These are phyloP conservation scores for Sungouiozyma ichnusensis DNA, from an alignment of 805 yeast species.

Conservation along the genomic window DNA sequence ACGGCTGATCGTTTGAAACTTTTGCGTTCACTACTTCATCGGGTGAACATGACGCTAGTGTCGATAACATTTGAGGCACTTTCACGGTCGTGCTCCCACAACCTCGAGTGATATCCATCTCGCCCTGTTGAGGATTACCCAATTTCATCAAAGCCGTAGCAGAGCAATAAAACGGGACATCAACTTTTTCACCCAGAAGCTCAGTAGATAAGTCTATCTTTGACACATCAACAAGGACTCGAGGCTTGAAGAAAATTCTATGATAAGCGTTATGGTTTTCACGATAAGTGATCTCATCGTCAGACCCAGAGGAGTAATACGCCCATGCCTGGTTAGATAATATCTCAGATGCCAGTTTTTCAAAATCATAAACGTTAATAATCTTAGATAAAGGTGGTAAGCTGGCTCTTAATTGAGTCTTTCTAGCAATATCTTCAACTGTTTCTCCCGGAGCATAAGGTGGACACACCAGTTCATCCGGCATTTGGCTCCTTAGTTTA, in stretches of 20 bases:
- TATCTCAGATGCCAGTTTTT: constrained; percentile 69
- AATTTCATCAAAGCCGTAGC: constrained; percentile 90
- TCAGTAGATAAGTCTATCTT: constrained; percentile 58
- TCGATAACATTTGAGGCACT: constrained; percentile 75
- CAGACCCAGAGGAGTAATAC: constrained; percentile 84
- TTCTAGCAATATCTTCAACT: constrained; percentile 20
- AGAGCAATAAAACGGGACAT: constrained; percentile 76
- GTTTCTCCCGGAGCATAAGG: constrained; percentile 29
- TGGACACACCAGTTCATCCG: constrained; percentile 18
- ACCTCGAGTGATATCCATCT: constrained; percentile 73
- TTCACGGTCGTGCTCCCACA: constrained; percentile 59
- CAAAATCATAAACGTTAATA: constrained; percentile 78
- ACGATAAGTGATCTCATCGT: constrained; percentile 82
- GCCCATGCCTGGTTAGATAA: constrained; percentile 82
- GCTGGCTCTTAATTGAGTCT: constrained; percentile 27
- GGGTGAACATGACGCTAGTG: constrained; percentile 78
- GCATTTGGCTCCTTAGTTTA: constrained; percentile 31
- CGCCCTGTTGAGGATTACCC: constrained; percentile 85
- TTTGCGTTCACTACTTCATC: constrained; percentile 76
- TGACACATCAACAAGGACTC: constrained; percentile 71
- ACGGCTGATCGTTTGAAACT: constrained; percentile 48
- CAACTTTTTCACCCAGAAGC: constrained; percentile 59
- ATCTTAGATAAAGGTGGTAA: constrained; percentile 65
- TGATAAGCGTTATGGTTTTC: constrained; percentile 89
- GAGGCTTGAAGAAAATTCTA: constrained; percentile 78